Evolutionary conservation across 352 stramenopile species (phyloP).

Genomic region (Pythium rhizo-oryzae): DNA sequence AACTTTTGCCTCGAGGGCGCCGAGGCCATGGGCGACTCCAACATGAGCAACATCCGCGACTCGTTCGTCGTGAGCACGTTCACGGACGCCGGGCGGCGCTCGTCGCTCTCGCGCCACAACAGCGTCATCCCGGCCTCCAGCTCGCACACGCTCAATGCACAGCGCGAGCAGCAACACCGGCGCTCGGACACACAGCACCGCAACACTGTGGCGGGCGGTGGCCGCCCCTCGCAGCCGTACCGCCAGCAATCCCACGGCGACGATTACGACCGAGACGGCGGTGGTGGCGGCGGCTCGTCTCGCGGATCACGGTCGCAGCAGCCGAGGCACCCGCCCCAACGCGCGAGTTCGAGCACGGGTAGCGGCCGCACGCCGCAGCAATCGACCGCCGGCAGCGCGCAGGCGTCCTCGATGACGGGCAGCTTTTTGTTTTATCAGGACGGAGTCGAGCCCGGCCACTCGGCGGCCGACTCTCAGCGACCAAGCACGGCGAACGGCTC

Average conservation of each 20-base stretch:
- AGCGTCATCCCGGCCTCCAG: slow-evolving; percentile 58
- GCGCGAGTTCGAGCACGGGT: background rate
- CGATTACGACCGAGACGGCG: background rate
- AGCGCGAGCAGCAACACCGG: slow-evolving; percentile 16
- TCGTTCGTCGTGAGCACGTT: slow-evolving; percentile 69
- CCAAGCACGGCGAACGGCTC: slow-evolving; percentile 2
- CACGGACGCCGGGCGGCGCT: slow-evolving; percentile 32
- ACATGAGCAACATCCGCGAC: slow-evolving; percentile 73
- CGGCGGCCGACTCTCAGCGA: slow-evolving; percentile 12
- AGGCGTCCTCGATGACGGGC: slow-evolving; percentile 7
- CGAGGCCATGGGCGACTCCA: slow-evolving; percentile 47
- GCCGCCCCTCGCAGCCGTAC: slow-evolving; percentile 2
- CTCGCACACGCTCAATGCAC: slow-evolving; percentile 35
- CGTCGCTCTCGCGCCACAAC: slow-evolving; percentile 37
- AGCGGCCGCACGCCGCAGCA: background rate
- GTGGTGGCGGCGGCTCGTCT: background rate
- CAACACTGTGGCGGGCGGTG: slow-evolving; percentile 15
- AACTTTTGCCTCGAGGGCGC: slow-evolving; percentile 78
- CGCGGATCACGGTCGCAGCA: background rate
- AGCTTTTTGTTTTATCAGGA: slow-evolving; percentile 34
- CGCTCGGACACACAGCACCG: slow-evolving; percentile 11
- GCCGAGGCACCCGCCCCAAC: background rate
- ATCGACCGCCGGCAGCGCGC: background rate
- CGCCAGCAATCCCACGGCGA: slow-evolving; percentile 4
- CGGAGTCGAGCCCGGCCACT: slow-evolving; percentile 21